Evolutionary conservation across 805 yeast genomes (phyloP), one percentile per base, ranked within the genome.

Genomic region (Ogataea saltuana): DNA sequence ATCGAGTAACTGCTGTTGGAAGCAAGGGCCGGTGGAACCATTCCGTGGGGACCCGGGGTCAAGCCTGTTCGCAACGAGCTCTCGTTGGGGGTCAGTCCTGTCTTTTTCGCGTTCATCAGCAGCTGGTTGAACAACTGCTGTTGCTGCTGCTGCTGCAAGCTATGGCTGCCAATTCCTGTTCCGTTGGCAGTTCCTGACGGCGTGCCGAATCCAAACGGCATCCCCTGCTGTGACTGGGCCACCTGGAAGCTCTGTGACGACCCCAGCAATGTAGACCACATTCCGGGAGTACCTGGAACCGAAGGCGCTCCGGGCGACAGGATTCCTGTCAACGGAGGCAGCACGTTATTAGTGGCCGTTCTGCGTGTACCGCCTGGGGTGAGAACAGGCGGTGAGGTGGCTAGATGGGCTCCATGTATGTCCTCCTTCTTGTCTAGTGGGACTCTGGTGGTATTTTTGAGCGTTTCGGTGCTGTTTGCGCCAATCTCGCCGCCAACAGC

Each of bases 81-180:
- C 58, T 86, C 95, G 60, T 81, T 85, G 3, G 93, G 93, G 0
- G 89, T 83, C 34, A 87, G 67, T 0, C 88, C 91, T 0, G 86
- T 61, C 48, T 78, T 69, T 27, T 68, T 58, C 16, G 63, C 55
- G 48, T 56, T 60, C 42, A 51, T 45, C 19, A 60, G 30, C 23
- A 60, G 49, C 22, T 54, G 60, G 18, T 46, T 53, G 43, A 50
- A 55, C 33, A 46, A 20, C 26, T 55, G 55, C 18, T 49, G 54
- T 27, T 48, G 55, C 25, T 43, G 49, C 32, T 37, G 46, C 31
- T 53, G 29, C 28, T 33, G 28, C 35, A 48, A n/a, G 23, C 33
- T 48, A 32, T 23, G 15, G 38, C 18, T 21, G 37, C 29, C 6
- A n/a, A 11, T 6, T 13, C 15, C 15, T 4, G 31, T 22, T 19